Conservation (phyloP, 2,329 filamentous ascomycete genomes). For the Fusarium hostae region DNA sequence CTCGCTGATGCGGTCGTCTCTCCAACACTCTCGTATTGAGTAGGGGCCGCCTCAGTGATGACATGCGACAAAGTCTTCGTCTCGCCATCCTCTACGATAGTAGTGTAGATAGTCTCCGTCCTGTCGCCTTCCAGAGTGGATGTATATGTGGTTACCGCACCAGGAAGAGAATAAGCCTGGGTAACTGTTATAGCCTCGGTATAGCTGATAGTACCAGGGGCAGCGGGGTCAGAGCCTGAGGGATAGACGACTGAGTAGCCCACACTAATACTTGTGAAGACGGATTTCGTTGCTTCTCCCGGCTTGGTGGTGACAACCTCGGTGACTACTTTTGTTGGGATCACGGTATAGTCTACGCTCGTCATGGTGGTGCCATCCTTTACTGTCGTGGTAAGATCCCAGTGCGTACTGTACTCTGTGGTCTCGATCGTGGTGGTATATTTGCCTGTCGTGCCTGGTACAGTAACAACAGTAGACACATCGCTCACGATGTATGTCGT, state of each 20-base stretch:
- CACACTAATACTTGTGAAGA: constrained; percentile 16
- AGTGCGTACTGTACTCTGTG: constrained; percentile 24
- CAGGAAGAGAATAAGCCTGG: constrained; percentile 13
- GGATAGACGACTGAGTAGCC: constrained; percentile 15
- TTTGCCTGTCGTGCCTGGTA: constrained; percentile 38
- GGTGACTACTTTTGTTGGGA: constrained; percentile 31
- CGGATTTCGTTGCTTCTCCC: background rate
- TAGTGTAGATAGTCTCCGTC: constrained; percentile 19
- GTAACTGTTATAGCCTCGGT: constrained; percentile 20
- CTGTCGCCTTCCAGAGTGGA: constrained; percentile 7
- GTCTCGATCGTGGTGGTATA: constrained; percentile 30
- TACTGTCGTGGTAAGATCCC: constrained; percentile 22
- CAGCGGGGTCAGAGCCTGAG: constrained; percentile 3
- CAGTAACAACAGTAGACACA: constrained; percentile 27
- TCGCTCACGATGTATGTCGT: constrained; percentile 33
- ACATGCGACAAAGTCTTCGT: constrained; percentile 18
- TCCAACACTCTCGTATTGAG: constrained; percentile 26
- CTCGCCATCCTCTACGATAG: constrained; percentile 17
- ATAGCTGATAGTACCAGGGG: constrained; percentile 1
- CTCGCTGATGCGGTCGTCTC: constrained; percentile 39
- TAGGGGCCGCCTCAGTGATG: constrained; percentile 22
- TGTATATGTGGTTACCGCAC: constrained; percentile 2
- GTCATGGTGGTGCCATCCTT: constrained; percentile 16
- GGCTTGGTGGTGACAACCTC: constrained; percentile 16
- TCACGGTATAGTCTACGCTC: constrained; percentile 3